A percentile compares a stretch with the other conserved stretches of the same genome.
Conservation (phyloP, 2,329 filamentous ascomycete genomes). For the Hirsutella rhossiliensis region DNA sequence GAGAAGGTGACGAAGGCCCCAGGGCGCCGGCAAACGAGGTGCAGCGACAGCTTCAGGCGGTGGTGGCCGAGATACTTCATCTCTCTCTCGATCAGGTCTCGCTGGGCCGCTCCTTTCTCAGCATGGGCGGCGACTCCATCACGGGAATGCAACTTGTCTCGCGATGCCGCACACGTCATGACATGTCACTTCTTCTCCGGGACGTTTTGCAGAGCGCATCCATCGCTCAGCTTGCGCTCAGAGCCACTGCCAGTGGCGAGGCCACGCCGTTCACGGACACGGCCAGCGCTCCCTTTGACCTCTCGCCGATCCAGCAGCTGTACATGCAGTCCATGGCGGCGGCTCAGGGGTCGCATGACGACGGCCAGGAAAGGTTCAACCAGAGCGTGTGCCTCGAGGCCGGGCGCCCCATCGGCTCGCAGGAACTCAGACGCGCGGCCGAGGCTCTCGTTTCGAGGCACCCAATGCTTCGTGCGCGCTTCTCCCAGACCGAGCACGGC, state of each 20-base stretch:
- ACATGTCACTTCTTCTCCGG: too few relatives aligned
- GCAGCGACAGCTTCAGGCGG: not conserved
- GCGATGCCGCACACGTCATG: not conserved
- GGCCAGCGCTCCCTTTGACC: not conserved
- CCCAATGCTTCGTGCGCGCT: too few relatives aligned
- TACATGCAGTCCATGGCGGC: slow-evolving; percentile 1
- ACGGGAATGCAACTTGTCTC: slow-evolving; percentile 3
- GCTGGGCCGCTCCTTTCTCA: slow-evolving; percentile 8
- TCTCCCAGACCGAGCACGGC: too few relatives aligned
- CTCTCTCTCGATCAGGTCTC: not conserved
- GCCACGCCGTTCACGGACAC: not conserved
- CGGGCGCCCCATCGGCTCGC: too few relatives aligned
- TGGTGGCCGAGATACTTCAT: not conserved
- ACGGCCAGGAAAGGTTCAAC: not conserved
- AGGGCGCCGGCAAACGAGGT: too few relatives aligned
- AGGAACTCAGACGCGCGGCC: too few relatives aligned
- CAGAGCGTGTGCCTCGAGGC: slow-evolving; percentile 1
- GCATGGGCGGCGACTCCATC: slow-evolving; percentile 12
- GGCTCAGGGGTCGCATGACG: not conserved
- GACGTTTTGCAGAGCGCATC: not conserved
- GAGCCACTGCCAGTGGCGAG: not conserved
- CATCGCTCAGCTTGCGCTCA: not conserved
- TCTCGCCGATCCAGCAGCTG: not conserved
- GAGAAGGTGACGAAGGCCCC: too few relatives aligned
- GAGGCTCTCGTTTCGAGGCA: too few relatives aligned